phyloP scores from a whole-genome alignment of 306 rosid species.

The Castanea crenata region DNA sequence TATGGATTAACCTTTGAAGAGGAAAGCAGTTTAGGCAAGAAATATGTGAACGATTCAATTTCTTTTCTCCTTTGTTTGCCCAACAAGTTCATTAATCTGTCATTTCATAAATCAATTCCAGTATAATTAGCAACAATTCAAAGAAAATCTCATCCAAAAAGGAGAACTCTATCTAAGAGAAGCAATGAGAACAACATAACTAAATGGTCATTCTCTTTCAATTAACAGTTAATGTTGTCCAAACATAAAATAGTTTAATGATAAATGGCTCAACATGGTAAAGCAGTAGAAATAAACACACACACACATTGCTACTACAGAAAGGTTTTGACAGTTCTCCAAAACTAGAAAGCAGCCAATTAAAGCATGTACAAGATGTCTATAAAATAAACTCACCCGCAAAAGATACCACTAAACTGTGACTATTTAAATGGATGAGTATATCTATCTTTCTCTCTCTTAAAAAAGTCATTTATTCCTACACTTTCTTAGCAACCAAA shows the following conservation, averaged over 20 bases:
- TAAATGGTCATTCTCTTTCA: neutral
- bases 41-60: conserved; percentile 51
- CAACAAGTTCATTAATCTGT: conserved; percentile 83
- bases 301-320: no score
- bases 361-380: no score
- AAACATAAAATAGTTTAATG: neutral
- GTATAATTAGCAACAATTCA: neutral
- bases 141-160: neutral
- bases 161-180: neutral
- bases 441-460: no score
- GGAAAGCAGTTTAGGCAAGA: conserved; percentile 56
- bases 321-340: no score
- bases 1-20: conserved; percentile 57
- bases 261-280: neutral
- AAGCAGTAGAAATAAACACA: neutral
- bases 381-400: no score
- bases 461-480: no score
- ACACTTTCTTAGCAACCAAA: no score
- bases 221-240: neutral
- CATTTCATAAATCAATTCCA: conserved; percentile 22
- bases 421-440: no score
- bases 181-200: neutral
- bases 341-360: no score
- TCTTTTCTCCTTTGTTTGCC: conserved; percentile 53
- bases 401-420: no score